phyloP scores from a whole-genome alignment of 2,329 filamentous ascomycete genomes.

The Fusarium abutilonis region DNA sequence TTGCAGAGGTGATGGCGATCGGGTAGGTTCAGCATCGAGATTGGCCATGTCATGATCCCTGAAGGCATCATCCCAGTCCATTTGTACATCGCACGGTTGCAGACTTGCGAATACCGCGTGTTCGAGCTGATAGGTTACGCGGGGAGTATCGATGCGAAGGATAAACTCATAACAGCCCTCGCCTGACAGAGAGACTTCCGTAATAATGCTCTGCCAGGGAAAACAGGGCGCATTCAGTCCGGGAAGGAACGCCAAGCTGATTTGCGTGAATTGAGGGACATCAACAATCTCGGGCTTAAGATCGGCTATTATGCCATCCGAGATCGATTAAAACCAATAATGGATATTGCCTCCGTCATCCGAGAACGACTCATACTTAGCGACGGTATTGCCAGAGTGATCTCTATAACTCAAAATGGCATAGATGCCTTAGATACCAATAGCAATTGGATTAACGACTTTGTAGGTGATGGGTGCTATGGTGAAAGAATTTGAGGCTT shows the following conservation, averaged over 20 bases:
- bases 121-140: constrained; percentile 3
- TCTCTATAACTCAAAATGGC: constrained; percentile 13
- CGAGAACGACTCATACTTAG: constrained; percentile 8
- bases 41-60: constrained; percentile 1
- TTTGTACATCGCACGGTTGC: not conserved
- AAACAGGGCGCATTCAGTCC: not conserved
- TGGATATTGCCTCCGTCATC: constrained; percentile 11
- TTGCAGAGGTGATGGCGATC: constrained; percentile 8
- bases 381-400: not conserved
- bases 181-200: not conserved
- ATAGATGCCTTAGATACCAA: constrained; percentile 10
- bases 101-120: not conserved
- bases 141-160: not conserved
- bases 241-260: constrained; percentile 4
- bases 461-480: constrained; percentile 10
- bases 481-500: not conserved
- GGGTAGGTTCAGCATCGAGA: not conserved
- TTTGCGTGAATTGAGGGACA: not conserved
- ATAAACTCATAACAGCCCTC: not conserved
- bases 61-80: constrained; percentile 6
- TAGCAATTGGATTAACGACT: not conserved
- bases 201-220: constrained; percentile 1
- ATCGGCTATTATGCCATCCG: not conserved
- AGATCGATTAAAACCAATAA: constrained; percentile 10
- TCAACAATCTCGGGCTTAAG: not conserved